Conservation (phyloP, 2,329 filamentous ascomycete species). For the Plectosphaerella sp. region DNA sequence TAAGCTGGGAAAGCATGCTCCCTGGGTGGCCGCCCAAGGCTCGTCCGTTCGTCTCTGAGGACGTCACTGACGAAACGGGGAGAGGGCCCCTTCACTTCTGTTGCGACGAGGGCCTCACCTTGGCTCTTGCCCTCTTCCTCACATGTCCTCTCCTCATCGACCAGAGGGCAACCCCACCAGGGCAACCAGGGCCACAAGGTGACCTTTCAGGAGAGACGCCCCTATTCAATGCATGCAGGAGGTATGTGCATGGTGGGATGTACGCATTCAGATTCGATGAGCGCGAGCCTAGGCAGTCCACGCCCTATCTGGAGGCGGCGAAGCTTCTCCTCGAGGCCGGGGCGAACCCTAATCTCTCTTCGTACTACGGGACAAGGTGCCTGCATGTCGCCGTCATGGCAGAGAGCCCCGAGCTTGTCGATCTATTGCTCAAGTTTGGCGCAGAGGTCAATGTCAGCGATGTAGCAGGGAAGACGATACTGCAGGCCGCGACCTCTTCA, state of each 20-base stretch:
- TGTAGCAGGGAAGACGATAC: conserved; percentile 4
- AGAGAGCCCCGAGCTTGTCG: conserved; percentile 4
- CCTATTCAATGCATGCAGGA: conserved; percentile 7
- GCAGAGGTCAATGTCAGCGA: conserved; percentile 10
- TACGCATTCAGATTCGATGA: background rate
- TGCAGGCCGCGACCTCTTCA: conserved; percentile 4
- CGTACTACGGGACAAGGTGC: conserved; percentile 7
- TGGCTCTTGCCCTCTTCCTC: background rate
- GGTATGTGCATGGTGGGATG: conserved; percentile 2
- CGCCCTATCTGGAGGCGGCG: conserved; percentile 2
- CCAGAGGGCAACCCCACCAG: background rate
- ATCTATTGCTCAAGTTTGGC: conserved; percentile 9
- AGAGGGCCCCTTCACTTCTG: background rate
- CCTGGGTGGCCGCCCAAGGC: too few species aligned
- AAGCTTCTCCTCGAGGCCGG: conserved; percentile 9
- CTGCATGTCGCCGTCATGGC: conserved; percentile 8
- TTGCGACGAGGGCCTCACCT: background rate
- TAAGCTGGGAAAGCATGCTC: too few species aligned
- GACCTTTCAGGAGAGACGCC: conserved; percentile 4
- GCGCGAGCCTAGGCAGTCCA: background rate
- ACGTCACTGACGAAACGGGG: background rate
- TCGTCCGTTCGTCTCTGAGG: background rate
- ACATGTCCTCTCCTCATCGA: conserved; percentile 4
- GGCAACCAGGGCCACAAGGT: too few species aligned
- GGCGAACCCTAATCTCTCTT: conserved; percentile 9